Percentiles rank a stretch among this genome's conserved stretches.
phyloP scores from a whole-genome alignment of 2,329 filamentous ascomycete genomes.

The Aspergillus udagawae region DNA sequence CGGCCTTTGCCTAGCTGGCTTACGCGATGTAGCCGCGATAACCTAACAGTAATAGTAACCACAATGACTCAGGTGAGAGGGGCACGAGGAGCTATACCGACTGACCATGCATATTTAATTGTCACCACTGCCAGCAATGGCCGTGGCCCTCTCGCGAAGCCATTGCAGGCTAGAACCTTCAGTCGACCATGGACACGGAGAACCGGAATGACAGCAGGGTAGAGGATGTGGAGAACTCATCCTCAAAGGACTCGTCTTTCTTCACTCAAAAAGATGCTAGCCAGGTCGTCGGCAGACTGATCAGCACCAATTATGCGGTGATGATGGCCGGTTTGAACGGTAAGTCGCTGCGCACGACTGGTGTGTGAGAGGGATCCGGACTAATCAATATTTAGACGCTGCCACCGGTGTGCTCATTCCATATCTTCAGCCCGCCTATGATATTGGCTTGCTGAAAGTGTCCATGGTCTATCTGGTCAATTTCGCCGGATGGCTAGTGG shows the following conservation, averaged over 20 bases:
- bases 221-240: not conserved
- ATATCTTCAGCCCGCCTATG: slow-evolving; percentile 20
- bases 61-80: not conserved
- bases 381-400: slow-evolving; percentile 13
- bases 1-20: not conserved
- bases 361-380: not conserved
- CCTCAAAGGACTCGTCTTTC: slow-evolving; percentile 3
- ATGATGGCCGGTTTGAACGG: slow-evolving; percentile 19
- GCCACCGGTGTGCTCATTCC: slow-evolving; percentile 21
- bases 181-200: not conserved
- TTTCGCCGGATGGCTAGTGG: slow-evolving; percentile 18
- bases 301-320: slow-evolving; percentile 19
- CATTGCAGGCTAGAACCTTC: not conserved
- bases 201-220: not conserved
- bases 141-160: not conserved
- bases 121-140: not conserved
- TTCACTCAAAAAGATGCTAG: slow-evolving; percentile 12
- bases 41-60: not conserved
- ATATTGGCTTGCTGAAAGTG: slow-evolving; percentile 17
- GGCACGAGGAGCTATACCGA: not conserved
- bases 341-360: not conserved
- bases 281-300: slow-evolving; percentile 16
- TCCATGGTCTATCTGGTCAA: slow-evolving; percentile 22
- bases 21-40: not conserved
- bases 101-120: not conserved